Percentiles rank a stretch among this genome's conserved stretches.
Conservation (phyloP, 1,139 yeast species). For the Suhomyces bribrorum region DNA sequence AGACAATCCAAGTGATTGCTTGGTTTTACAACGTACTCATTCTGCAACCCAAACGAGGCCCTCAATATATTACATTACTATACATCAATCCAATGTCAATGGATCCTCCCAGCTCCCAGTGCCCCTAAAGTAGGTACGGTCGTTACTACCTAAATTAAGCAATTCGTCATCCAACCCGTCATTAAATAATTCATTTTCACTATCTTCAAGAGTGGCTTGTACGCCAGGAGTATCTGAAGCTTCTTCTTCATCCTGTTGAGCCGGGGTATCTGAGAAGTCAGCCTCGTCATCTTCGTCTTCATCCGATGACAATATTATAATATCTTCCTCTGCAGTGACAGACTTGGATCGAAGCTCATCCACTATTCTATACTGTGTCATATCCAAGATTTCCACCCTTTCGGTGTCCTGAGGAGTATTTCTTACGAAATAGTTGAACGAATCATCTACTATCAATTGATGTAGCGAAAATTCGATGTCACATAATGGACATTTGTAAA, state of each 20-base stretch:
- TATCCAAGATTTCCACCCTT: slow-evolving; percentile 39
- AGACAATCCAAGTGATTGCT: no score
- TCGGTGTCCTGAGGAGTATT: slow-evolving; percentile 38
- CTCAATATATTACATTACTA: slow-evolving; percentile 1
- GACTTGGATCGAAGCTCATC: slow-evolving; percentile 23
- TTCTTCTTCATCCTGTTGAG: neutral
- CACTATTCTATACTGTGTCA: slow-evolving; percentile 38
- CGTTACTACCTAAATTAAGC: slow-evolving; percentile 9
- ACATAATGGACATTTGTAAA: slow-evolving; percentile 46
- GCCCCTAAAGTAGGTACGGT: slow-evolving; percentile 18
- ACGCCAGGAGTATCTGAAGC: neutral
- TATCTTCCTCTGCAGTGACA: slow-evolving; percentile 21
- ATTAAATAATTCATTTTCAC: slow-evolving; percentile 17
- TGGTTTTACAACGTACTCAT: neutral
- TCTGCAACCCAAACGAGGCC: neutral
- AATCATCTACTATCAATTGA: slow-evolving; percentile 42
- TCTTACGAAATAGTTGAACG: slow-evolving; percentile 45
- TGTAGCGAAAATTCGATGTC: slow-evolving; percentile 36
- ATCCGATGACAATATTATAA: slow-evolving; percentile 28
- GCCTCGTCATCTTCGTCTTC: slow-evolving; percentile 12
- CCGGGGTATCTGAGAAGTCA: neutral
- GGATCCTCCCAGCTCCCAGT: slow-evolving; percentile 47
- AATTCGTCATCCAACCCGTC: slow-evolving; percentile 27
- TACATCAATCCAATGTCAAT: slow-evolving; percentile 27
- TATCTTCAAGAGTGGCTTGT: slow-evolving; percentile 8